Evolutionary conservation across 73 alveolate species (phyloP).

Genomic region (Strombidium stylifer): DNA sequence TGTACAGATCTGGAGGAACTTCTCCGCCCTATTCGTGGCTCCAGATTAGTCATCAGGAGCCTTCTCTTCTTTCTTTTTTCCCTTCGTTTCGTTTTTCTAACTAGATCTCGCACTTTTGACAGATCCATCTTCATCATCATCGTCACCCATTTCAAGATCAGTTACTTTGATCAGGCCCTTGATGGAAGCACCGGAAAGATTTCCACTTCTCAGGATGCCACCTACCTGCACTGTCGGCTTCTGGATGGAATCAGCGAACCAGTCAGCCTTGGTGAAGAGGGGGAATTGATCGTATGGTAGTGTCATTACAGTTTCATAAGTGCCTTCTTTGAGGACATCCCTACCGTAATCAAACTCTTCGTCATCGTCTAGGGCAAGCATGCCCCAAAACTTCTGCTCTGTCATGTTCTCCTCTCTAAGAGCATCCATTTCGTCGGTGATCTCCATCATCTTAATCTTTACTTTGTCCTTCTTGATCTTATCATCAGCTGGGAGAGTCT

Average conservation of each 20-base stretch:
- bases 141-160: background rate
- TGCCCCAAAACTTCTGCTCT: constrained; percentile 74
- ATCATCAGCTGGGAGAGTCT: background rate
- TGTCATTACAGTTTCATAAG: constrained; percentile 56
- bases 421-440: constrained; percentile 33
- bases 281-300: constrained; percentile 56
- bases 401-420: constrained; percentile 66
- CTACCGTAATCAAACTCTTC: constrained; percentile 86
- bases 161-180: constrained; percentile 33
- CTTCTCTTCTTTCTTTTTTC: background rate
- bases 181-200: constrained; percentile 28
- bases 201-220: constrained; percentile 48
- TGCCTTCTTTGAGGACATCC: constrained; percentile 74
- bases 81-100: background rate
- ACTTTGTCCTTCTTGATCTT: constrained; percentile 10
- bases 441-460: constrained; percentile 7
- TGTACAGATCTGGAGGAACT: constrained; percentile 1
- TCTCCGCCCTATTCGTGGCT: constrained; percentile 21
- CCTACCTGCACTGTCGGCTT: constrained; percentile 36
- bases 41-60: background rate
- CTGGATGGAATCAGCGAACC: constrained; percentile 13
- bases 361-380: constrained; percentile 39
- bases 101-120: background rate
- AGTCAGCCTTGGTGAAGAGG: constrained; percentile 33
- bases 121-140: background rate